Evolutionary conservation across 495 filamentous ascomycete genomes (phyloP), one percentile per base, ranked within the genome.

Genomic region (Astrothelium subdiscretum): DNA sequence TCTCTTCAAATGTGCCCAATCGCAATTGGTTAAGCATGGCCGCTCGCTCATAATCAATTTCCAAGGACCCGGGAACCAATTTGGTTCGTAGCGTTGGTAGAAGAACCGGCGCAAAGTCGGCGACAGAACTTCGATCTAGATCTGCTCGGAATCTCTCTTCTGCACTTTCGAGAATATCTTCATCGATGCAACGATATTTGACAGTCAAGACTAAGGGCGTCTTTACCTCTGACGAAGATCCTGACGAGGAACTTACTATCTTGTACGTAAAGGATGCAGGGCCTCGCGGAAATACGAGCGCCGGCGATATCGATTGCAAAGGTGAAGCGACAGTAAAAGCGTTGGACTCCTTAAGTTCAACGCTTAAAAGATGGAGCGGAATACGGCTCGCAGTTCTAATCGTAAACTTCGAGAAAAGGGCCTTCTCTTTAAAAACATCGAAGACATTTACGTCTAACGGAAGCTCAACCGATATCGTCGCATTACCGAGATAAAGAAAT

Each of bases 371-470:
- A 35, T 89, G 81, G 10, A 97, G 73, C 0, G 94, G 94, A 57
- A 87, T 82, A 59, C 81, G 68, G 62, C 76, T 87, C 2, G 90
- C 85, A 3, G 92, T 88, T 31, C 87, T 88, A 43, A 98, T 84
- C 18, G 87, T 94, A 70, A 98, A 97, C 58, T 85, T 85, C 0
- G 92, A 96, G 67, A 92, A 94, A 0, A 97, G 80, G 1, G 84
- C 77, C 31, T 85, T 75, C 59, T 88, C 81, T 71, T 95, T 95
- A 79, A 99, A 99, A 40, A 90, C 83, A 66, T 99, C 95, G 67
- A 97, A 91, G 42, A 99, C 92, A 65, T 97, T 97, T 63, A 99
- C 92, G 20, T 91, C 91, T 42, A 99, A 81, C 0, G 90, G 89
- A 12, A 97, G 77, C 20, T 82, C 75, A 6, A 89, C 86, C 1